Evolutionary conservation across 176 grass and related monocot genomes (phyloP).

Genomic region (barley (Hordeum vulgare)): DNA sequence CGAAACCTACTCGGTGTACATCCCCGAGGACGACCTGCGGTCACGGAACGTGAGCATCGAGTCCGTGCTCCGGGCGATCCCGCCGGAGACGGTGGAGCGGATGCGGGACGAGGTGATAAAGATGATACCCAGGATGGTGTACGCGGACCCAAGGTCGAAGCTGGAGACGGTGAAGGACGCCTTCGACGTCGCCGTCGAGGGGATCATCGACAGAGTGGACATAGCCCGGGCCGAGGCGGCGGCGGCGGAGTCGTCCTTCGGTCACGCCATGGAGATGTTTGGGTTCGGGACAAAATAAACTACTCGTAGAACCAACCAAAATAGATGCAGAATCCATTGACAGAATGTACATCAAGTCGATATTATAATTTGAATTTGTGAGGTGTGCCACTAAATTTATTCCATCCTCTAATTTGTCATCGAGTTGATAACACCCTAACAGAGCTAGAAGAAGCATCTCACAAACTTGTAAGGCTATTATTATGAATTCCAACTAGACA

Average conservation of each 20-base stretch:
- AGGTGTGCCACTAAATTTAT: neutral
- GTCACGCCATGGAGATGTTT: neutral
- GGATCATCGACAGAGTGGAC: conserved; percentile 13
- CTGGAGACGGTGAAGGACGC: conserved; percentile 41
- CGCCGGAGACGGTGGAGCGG: conserved; percentile 4
- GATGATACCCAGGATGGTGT: conserved; percentile 30
- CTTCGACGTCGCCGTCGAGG: conserved; percentile 40
- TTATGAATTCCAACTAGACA: too few species aligned
- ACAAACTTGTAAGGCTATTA: too few species aligned
- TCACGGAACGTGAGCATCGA: conserved; percentile 36
- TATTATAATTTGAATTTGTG: neutral
- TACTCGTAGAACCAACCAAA: neutral
- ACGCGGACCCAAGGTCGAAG: conserved; percentile 32
- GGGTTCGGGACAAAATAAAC: neutral
- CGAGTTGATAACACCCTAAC: too few species aligned
- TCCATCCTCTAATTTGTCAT: neutral
- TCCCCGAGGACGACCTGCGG: conserved; percentile 29
- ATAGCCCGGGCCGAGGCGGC: neutral
- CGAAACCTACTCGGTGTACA: conserved; percentile 38
- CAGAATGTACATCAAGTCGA: neutral
- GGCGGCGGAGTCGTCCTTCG: neutral
- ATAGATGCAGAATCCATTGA: neutral
- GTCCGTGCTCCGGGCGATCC: conserved; percentile 33
- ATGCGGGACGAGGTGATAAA: conserved; percentile 42
- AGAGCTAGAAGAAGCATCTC: too few species aligned